Evolutionary conservation across 176 grass and related monocot genomes (phyloP), one percentile per base, ranked within the genome.

Genomic region (Alopecurus myosuroides): DNA sequence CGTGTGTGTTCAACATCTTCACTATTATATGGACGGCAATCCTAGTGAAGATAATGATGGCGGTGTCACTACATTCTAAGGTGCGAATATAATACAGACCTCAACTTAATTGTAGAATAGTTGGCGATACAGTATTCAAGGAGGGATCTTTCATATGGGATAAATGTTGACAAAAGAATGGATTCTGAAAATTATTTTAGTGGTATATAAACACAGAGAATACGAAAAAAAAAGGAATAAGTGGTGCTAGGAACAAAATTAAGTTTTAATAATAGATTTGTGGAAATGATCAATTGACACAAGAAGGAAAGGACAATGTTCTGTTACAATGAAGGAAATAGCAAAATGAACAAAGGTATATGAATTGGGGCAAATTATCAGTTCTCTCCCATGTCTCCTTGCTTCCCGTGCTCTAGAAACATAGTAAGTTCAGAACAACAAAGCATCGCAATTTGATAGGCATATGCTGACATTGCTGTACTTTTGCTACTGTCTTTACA

Each of bases 11-110:
- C 89, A 95, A 98, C 72, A 92, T 95, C 40, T 95, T 98, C 82
- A 86, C 86, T 57, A 95, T 98, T 77, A 82, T 88, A 85, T 98
- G 93, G 93, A 95, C 93, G 3, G 84, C 89, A 35, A 85, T 92
- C 69, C 86, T 98, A 60, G 85, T 98, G 25, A 85, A 25, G 69
- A 73, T 86, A 65, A 95, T 98, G 91, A 92, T 98, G 93, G 85
- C 85, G 4, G 88, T 92, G 64, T 98, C 96, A 14, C 76, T 98
- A 36, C 96, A 95, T 68, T 93, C 96, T 11, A 98, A 98, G 93
- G 96, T 98, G 85, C 30, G 29, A 23, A 31, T 22, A 77, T 65
- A 35, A 22, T 78, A 42, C 18, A 78, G 33, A 1, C n/a, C 14
- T 79, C n/a, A 40, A 15, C 7, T 83, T 72, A 40, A 37, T 35